Evolutionary conservation across 2,329 filamentous ascomycete species (phyloP), one percentile per base, ranked within the genome.

Genomic region (Hypomyces rosellus): DNA sequence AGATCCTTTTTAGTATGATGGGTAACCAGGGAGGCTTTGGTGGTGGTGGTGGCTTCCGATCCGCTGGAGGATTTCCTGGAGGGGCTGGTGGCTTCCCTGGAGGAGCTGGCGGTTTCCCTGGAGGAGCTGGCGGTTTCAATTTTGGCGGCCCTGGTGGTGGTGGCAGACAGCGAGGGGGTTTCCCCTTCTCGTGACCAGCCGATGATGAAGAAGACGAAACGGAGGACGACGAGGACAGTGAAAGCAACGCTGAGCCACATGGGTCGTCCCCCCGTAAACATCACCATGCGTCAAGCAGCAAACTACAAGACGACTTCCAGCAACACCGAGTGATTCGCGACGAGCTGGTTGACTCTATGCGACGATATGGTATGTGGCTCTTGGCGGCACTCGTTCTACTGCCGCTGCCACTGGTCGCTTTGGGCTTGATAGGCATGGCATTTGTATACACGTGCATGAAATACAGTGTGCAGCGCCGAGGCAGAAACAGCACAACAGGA

Each of bases 1-100:
- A 88, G 67, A 84, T 90, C 57, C 73, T 91, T 22, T 89, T 89
- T 73, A 88, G 85, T 70, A 89, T 90, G 85, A 89, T 90, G 84
- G 86, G 86, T 52, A 76, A 77, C 58, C 80, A 81, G 55, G 80
- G 74, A 20, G 75, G 75, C 40, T 79, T 79, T 45, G 77, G 77
- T 36, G 77, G 77, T 33, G 75, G 77, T 34, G 73, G 73, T 50
- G 75, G 75, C 38, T 76, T 75, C 59, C 74, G 77, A 43, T 71
- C 70, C 45, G 72, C 71, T 39, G 71, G 76, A 43, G 80, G 80
- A 15, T 76, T 77, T 67, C 72, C 70, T 16, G 67, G 69, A 11
- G 72, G 77, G 37, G 60, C 73, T 66, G 78, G 78, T 40, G 76
- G 78, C 18, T 74, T 73, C 63, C 71, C 69, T 16, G 67, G 69